phyloP scores from a whole-genome alignment of 2,329 filamentous ascomycete species.

The Nannizziopsis arthrosporioides region DNA sequence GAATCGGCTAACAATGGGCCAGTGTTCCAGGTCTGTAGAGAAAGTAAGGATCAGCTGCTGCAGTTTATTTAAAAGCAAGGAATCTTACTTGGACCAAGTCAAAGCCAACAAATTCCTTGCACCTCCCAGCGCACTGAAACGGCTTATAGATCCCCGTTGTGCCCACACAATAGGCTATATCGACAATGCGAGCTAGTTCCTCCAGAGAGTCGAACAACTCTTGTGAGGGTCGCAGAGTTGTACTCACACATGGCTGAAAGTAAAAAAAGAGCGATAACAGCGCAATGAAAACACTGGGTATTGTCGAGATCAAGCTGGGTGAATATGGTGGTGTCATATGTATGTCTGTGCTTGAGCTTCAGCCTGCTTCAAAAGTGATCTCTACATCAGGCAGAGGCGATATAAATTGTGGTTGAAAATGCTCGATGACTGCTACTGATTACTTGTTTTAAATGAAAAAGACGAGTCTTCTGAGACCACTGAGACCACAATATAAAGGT shows the following conservation, averaged over 20 bases:
- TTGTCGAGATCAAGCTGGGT: not conserved
- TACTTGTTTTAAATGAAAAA: too few species aligned
- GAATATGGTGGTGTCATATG: not conserved
- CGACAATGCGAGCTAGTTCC: constrained; percentile 78
- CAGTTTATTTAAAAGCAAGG: not conserved
- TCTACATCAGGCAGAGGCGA: too few species aligned
- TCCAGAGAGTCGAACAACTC: constrained; percentile 70
- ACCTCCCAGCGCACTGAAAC: constrained; percentile 75
- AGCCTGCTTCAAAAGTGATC: too few species aligned
- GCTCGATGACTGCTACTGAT: too few species aligned
- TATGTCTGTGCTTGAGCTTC: not conserved
- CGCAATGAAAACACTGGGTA: not conserved
- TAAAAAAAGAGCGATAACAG: not conserved
- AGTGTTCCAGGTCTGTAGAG: constrained; percentile 66
- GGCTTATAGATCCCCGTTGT: constrained; percentile 69
- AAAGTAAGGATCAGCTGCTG: not conserved
- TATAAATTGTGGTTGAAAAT: too few species aligned
- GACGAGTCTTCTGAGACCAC: too few species aligned
- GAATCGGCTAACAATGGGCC: constrained; percentile 77
- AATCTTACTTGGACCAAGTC: constrained; percentile 56
- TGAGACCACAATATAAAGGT: too few species aligned
- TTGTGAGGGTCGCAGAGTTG: constrained; percentile 38
- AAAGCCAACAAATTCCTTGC: constrained; percentile 68
- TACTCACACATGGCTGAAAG: not conserved
- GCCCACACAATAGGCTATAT: constrained; percentile 89